phyloP scores from a whole-genome alignment of 441 rosid genomes.

The Arabidopsis lyrata region DNA sequence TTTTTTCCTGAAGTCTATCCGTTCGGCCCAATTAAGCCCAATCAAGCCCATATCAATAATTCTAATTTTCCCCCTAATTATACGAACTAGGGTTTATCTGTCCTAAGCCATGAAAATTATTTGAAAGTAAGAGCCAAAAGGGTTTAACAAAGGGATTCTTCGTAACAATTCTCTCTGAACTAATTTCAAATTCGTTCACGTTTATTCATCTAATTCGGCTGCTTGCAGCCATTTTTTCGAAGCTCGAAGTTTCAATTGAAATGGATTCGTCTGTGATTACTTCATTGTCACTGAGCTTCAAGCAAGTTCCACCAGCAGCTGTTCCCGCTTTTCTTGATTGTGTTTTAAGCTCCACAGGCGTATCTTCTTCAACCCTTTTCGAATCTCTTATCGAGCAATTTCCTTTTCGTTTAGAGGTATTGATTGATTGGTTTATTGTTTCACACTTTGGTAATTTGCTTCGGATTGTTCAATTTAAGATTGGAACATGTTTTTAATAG shows the following conservation, averaged over 20 bases:
- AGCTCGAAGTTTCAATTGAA: conserved; percentile 16
- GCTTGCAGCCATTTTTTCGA: background rate
- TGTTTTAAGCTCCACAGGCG: conserved; percentile 70
- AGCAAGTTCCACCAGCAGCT: conserved; percentile 69
- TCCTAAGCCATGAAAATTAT: conserved; percentile 5
- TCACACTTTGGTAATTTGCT: background rate
- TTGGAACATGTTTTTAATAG: conserved; percentile 44
- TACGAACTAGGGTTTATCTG: conserved; percentile 40
- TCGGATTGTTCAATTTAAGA: background rate
- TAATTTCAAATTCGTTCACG: conserved; percentile 20
- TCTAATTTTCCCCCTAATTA: background rate
- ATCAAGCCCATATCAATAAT: background rate
- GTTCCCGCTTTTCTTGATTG: conserved; percentile 83
- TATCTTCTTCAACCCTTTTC: conserved; percentile 68
- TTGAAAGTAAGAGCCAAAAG: conserved; percentile 30
- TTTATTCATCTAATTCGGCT: background rate
- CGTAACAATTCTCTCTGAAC: conserved; percentile 1
- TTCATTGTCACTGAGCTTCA: conserved; percentile 67
- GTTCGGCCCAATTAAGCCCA: background rate
- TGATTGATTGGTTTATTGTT: background rate
- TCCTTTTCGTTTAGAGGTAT: conserved; percentile 54
- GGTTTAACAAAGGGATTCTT: conserved; percentile 34
- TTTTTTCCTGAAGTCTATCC: background rate
- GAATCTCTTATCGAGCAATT: conserved; percentile 59
- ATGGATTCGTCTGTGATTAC: conserved; percentile 52